Evolutionary conservation across 2,329 filamentous ascomycete genomes (phyloP).

Genomic region (Remersonia thermophila): DNA sequence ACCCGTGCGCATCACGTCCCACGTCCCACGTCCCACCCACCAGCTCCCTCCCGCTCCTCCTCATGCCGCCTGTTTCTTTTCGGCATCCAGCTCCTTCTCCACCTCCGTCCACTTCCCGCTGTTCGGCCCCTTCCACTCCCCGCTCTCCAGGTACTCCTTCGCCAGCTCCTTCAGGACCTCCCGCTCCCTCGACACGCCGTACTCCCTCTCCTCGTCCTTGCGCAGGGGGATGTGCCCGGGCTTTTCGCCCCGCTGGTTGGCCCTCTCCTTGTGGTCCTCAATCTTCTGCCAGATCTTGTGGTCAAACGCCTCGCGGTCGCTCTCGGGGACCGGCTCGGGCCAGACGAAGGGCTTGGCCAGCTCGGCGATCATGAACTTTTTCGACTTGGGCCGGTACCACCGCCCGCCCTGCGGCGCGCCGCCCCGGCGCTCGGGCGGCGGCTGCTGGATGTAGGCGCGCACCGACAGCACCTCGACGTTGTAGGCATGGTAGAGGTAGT

Average conservation of each 20-base stretch:
- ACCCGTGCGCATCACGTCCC: too few relatives aligned
- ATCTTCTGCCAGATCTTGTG: conserved; percentile 44
- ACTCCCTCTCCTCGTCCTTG: too few relatives aligned
- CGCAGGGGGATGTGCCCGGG: too few relatives aligned
- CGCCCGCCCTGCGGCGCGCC: conserved; percentile 27
- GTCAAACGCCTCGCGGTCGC: conserved; percentile 52
- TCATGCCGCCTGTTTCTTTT: too few relatives aligned
- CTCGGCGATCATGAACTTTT: conserved; percentile 94
- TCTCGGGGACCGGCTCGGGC: conserved; percentile 56
- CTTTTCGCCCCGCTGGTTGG: conserved; percentile 24
- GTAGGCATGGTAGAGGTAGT: conserved; percentile 87
- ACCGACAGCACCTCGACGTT: conserved; percentile 59
- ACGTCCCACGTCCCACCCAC: too few relatives aligned
- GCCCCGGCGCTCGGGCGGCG: conserved; percentile 33
- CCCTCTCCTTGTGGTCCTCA: conserved; percentile 33
- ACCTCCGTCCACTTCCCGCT: conserved; percentile 16
- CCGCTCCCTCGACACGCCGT: conserved; percentile 24
- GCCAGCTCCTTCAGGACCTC: conserved; percentile 46
- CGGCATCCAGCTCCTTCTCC: conserved; percentile 14
- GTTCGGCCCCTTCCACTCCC: conserved; percentile 8
- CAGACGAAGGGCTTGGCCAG: conserved; percentile 79
- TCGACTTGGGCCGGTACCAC: conserved; percentile 56
- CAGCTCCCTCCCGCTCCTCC: too few relatives aligned
- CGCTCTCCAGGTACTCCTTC: conserved; percentile 26
- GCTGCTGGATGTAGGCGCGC: conserved; percentile 67